phyloP scores from a whole-genome alignment of 192 early-diverging fungal genomes.

The Mycoemilia scoparia region DNA sequence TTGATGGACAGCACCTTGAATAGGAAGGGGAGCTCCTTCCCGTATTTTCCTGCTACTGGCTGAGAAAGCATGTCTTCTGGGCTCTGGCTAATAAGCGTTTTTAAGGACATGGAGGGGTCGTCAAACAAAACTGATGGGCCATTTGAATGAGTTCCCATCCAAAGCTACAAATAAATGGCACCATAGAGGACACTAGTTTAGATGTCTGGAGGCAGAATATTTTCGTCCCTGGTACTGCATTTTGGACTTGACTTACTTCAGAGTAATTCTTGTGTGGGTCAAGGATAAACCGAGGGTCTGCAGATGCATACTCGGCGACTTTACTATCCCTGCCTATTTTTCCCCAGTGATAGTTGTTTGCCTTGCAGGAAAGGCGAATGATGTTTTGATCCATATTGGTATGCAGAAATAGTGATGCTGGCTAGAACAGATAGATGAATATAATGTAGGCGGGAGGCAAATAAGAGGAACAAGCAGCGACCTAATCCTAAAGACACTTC shows the following conservation, averaged over 20 bases:
- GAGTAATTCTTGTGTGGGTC: slow-evolving; percentile 64
- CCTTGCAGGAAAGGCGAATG: slow-evolving; percentile 44
- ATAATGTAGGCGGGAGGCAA: too few species aligned
- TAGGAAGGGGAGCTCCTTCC: slow-evolving; percentile 80
- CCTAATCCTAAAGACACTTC: too few species aligned
- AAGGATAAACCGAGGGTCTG: slow-evolving; percentile 33
- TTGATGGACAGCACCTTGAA: slow-evolving; percentile 86
- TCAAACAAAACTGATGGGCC: slow-evolving; percentile 47
- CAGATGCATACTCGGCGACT: slow-evolving; percentile 66
- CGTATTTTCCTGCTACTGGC: slow-evolving; percentile 38
- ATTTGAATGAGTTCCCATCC: slow-evolving; percentile 97
- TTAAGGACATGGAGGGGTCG: slow-evolving; percentile 30
- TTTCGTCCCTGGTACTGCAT: not conserved
- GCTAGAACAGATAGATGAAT: not conserved
- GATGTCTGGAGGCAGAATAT: not conserved
- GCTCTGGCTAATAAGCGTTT: slow-evolving; percentile 37
- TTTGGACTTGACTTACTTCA: slow-evolving; percentile 55
- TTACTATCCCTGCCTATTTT: slow-evolving; percentile 62
- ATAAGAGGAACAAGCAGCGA: too few species aligned
- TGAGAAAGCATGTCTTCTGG: slow-evolving; percentile 29
- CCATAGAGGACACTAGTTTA: too few species aligned
- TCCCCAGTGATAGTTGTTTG: slow-evolving; percentile 95
- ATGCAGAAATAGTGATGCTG: not conserved
- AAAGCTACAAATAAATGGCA: slow-evolving; percentile 38
- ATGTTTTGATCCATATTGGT: too few species aligned